phyloP scores from a whole-genome alignment of 2,329 filamentous ascomycete species.

The Colletotrichum kahawae region DNA sequence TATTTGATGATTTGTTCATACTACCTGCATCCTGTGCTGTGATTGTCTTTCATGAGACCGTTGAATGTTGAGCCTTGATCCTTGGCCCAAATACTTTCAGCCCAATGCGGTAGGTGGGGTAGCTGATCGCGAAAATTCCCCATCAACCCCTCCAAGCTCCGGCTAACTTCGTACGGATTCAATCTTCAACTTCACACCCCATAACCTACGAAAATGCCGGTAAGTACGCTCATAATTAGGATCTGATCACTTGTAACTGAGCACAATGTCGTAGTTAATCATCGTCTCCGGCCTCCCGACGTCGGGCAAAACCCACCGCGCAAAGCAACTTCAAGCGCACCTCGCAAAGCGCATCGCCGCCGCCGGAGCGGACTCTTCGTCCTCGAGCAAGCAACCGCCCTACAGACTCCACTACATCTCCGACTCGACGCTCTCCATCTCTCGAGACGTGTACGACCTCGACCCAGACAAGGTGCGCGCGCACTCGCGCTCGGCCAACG shows the following conservation, averaged over 20 bases:
- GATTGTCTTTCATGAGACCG: neutral
- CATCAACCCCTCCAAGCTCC: neutral
- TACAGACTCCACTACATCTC: constrained; percentile 77
- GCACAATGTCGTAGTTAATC: constrained; percentile 62
- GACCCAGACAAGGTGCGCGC: constrained; percentile 55
- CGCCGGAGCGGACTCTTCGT: constrained; percentile 28
- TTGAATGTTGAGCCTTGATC: neutral
- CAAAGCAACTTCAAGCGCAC: constrained; percentile 68
- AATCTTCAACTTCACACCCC: neutral
- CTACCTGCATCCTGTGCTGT: neutral
- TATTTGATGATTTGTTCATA: neutral
- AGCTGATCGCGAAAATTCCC: constrained; percentile 11
- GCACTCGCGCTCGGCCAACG: constrained; percentile 72
- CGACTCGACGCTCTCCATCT: constrained; percentile 72
- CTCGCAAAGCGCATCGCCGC: constrained; percentile 62
- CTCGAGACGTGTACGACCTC: constrained; percentile 74
- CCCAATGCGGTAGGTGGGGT: constrained; percentile 17
- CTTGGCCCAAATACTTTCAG: neutral
- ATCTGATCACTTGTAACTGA: neutral
- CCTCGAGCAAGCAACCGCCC: constrained; percentile 29
- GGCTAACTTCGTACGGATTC: neutral
- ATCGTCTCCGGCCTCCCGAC: constrained; percentile 71
- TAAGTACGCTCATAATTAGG: neutral
- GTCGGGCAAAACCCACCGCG: constrained; percentile 72
- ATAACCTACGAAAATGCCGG: neutral